Base-by-base conservation (phyloP, 495 filamentous ascomycete species). In the Saxispiralis lemnorum region DNA sequence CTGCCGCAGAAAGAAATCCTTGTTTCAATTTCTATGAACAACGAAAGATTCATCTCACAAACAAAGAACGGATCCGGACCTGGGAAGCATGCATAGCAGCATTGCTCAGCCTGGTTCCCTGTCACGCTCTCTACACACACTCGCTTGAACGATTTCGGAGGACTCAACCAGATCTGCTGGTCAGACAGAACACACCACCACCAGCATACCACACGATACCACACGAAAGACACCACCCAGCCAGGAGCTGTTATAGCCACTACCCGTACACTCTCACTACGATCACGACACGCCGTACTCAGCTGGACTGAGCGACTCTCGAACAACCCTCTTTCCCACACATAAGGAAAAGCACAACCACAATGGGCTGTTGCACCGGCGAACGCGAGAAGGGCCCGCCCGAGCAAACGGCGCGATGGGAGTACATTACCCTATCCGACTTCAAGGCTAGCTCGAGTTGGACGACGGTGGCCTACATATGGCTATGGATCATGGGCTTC, bases 381-480 rank as follows among this genome's bases (percentile, higher is more conserved):
- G 71, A 78, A 52, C 67, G 80, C 49, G 72, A 81, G 54, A 81
- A 79, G 55, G 61, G 69, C 31, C 68, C 73, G 38, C 73, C 83
- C 37, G 62, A 67, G 32, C 68, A 84, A 43, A 83, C 92, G 60
- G 80, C 93, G 64, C 84, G 83, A 68, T 97, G 89, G 83, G 82
- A 86, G 53, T 93, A 83, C 52, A 84, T 97, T 55, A 95, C 79
- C 56, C 73, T 97, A 9, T 67, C 71, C 43, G 89, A 95, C 58
- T 97, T 95, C 68, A 81, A 81, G 53, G 75, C 78, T 5, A 74
- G 73, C 16, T 84, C 81, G 5, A 83, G 79, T 63, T 74, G 77
- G 47, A 70, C 78, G 0, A 66, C 69, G 7, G 71, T 93, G 50
- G 89, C 88, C 37, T 97, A 94, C 63, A 72, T 65, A 54, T 85